Evolutionary conservation across 768 basidiomycete genomes (phyloP).

Genomic region (Boletus edulis): DNA sequence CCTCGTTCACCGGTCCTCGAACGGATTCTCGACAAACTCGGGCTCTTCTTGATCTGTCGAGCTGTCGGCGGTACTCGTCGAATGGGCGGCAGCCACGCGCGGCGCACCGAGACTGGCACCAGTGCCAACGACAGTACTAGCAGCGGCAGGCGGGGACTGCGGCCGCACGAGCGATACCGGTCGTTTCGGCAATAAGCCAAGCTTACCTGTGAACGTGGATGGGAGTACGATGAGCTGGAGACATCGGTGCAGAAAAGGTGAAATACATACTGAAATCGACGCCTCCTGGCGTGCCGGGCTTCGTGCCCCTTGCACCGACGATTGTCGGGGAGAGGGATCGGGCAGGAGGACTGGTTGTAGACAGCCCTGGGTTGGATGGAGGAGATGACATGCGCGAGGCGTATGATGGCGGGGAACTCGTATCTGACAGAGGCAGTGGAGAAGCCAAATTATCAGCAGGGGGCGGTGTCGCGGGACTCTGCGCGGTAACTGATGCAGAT

Average conservation of each 20-base stretch:
- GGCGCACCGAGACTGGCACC: neutral
- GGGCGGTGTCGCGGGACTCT: neutral
- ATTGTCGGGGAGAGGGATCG: slow-evolving; percentile 13
- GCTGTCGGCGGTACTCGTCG: slow-evolving; percentile 22
- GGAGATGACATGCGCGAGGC: slow-evolving; percentile 3
- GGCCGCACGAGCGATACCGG: slow-evolving; percentile 57
- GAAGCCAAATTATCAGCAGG: neutral
- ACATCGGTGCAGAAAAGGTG: too few species aligned
- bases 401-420: slow-evolving; percentile 5
- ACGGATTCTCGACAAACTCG: slow-evolving; percentile 75
- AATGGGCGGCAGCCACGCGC: slow-evolving; percentile 5
- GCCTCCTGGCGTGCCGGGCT: slow-evolving; percentile 9
- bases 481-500: neutral
- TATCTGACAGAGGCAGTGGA: neutral
- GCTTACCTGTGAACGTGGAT: slow-evolving; percentile 43
- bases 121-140: neutral
- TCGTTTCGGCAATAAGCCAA: slow-evolving; percentile 71
- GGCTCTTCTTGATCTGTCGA: slow-evolving; percentile 48
- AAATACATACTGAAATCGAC: slow-evolving; percentile 34
- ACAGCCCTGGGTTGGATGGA: neutral
- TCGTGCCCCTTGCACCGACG: slow-evolving; percentile 5
- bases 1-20: slow-evolving; percentile 46
- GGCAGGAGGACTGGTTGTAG: neutral
- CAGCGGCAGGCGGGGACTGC: slow-evolving; percentile 27
- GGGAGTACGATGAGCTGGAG: neutral